A percentile compares a stretch with the other conserved stretches of the same genome.
These are phyloP conservation scores for Tephrocybe sp. DNA, from an alignment of 768 basidiomycete species.

Conservation along the genomic window DNA sequence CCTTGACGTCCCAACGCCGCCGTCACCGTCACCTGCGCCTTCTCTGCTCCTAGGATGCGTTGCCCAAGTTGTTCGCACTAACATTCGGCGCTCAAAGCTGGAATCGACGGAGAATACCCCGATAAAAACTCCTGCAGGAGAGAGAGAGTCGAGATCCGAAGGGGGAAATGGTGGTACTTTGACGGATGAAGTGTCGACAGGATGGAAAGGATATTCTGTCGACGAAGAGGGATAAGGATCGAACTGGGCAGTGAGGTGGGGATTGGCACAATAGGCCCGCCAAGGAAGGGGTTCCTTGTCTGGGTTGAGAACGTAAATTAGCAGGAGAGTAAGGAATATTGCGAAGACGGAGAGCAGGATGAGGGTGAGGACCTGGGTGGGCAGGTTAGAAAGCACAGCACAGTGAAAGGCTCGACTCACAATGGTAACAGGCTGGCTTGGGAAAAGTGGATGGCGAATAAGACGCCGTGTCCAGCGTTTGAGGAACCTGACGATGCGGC, in stretches of 20 bases:
- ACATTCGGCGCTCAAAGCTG: conserved; percentile 78
- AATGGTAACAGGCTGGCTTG: conserved; percentile 77
- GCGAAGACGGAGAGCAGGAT: conserved; percentile 79
- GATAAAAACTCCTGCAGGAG: conserved; percentile 83
- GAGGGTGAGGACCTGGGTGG: conserved; percentile 59
- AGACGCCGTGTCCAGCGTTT: conserved; percentile 55
- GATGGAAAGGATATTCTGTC: conserved; percentile 28
- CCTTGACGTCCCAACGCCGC: conserved; percentile 72
- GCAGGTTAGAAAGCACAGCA: conserved; percentile 1
- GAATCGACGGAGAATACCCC: conserved; percentile 91
- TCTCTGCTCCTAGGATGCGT: conserved; percentile 74
- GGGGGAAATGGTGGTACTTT: conserved; percentile 63
- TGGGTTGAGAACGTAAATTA: conserved; percentile 92
- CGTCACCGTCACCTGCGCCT: conserved; percentile 69
- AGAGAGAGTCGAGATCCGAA: conserved; percentile 62
- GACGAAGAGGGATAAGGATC: conserved; percentile 35
- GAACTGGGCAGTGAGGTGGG: conserved; percentile 42
- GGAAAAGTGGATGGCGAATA: conserved; percentile 72
- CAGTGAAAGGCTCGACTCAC: conserved; percentile 40
- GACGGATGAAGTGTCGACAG: conserved; percentile 30
- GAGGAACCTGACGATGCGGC: conserved; percentile 44
- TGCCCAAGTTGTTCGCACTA: conserved; percentile 90
- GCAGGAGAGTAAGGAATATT: conserved; percentile 76
- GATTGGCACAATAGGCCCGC: conserved; percentile 87
- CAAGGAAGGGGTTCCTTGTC: conserved; percentile 95